Evolutionary conservation across 139 green algal genomes (phyloP).

Genomic region (Chlamydomonas sphaeroides): DNA sequence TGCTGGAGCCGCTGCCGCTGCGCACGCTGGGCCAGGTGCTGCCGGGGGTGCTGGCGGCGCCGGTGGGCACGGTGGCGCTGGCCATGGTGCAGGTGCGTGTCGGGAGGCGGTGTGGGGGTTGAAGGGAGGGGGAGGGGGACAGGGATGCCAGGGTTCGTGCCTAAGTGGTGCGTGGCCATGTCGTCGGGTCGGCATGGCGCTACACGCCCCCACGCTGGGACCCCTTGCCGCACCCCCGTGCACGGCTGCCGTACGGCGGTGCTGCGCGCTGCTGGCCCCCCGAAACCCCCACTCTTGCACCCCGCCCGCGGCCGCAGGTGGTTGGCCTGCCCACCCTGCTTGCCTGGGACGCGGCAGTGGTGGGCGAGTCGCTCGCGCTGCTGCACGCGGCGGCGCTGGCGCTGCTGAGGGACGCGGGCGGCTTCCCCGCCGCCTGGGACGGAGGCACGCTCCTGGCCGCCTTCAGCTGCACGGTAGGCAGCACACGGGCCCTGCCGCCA

Average conservation of each 20-base stretch:
- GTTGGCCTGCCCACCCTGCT: neutral
- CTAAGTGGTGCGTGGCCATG: too few species aligned
- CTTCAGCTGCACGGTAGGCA: constrained; percentile 3
- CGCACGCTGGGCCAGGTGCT: constrained; percentile 6
- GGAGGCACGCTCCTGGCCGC: constrained; percentile 14
- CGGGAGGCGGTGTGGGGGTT: too few species aligned
- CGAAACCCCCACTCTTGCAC: too few species aligned
- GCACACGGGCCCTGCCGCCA: too few species aligned
- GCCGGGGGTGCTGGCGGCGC: constrained; percentile 37
- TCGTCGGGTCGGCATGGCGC: too few species aligned
- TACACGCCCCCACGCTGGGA: too few species aligned
- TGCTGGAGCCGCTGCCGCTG: constrained; percentile 24
- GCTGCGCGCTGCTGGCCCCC: too few species aligned
- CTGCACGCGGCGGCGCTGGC: constrained; percentile 3
- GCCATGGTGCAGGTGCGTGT: constrained; percentile 21
- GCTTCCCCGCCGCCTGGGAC: constrained; percentile 8
- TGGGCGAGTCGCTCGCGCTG: neutral
- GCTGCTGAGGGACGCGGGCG: constrained; percentile 10
- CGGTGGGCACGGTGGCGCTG: constrained; percentile 1
- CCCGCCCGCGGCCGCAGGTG: neutral
- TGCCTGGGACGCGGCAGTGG: constrained; percentile 7
- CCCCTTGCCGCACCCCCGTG: too few species aligned
- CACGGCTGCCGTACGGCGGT: too few species aligned
- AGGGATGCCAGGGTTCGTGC: too few species aligned
- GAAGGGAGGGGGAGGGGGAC: too few species aligned